phyloP scores from a whole-genome alignment of 371 early-diverging fungal species.

The Rozella allomycis region DNA sequence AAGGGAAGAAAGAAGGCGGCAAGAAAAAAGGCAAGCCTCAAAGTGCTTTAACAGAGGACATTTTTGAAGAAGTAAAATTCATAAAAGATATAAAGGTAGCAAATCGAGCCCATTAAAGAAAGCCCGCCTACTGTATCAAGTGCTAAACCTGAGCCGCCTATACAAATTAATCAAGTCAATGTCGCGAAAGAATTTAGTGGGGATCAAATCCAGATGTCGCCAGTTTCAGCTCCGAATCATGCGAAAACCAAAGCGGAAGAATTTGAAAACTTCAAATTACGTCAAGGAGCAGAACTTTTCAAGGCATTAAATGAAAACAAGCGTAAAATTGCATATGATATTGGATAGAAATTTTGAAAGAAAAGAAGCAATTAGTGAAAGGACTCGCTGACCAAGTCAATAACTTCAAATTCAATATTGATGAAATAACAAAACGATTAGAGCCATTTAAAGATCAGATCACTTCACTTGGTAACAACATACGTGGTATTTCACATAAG shows the following conservation, averaged over 20 bases:
- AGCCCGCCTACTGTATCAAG: slow-evolving; percentile 1
- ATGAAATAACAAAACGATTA: slow-evolving; percentile 8
- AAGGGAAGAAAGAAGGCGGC: background rate
- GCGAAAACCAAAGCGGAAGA: slow-evolving; percentile 17
- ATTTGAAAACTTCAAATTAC: slow-evolving; percentile 23
- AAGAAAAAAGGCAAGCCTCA: too few species aligned
- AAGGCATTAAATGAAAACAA: slow-evolving; percentile 26
- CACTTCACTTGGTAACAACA: background rate
- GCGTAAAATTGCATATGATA: slow-evolving; percentile 7
- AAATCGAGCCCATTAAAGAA: slow-evolving; percentile 2
- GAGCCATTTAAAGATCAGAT: slow-evolving; percentile 6
- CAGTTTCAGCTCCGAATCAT: background rate
- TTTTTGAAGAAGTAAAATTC: slow-evolving; percentile 2
- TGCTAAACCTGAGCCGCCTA: background rate
- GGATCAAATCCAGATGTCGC: background rate
- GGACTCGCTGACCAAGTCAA: slow-evolving; percentile 14
- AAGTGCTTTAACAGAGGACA: too few species aligned
- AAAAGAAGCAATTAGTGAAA: slow-evolving; percentile 15
- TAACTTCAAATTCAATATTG: slow-evolving; percentile 14
- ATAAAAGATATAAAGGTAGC: background rate
- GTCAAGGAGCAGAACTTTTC: slow-evolving; percentile 17
- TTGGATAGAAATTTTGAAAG: slow-evolving; percentile 11
- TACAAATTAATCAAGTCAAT: background rate
- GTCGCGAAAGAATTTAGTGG: background rate
- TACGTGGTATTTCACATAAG: background rate